Evolutionary conservation across 2,329 filamentous ascomycete genomes (phyloP), one percentile per base, ranked within the genome.

Genomic region (Apiospora sp.): DNA sequence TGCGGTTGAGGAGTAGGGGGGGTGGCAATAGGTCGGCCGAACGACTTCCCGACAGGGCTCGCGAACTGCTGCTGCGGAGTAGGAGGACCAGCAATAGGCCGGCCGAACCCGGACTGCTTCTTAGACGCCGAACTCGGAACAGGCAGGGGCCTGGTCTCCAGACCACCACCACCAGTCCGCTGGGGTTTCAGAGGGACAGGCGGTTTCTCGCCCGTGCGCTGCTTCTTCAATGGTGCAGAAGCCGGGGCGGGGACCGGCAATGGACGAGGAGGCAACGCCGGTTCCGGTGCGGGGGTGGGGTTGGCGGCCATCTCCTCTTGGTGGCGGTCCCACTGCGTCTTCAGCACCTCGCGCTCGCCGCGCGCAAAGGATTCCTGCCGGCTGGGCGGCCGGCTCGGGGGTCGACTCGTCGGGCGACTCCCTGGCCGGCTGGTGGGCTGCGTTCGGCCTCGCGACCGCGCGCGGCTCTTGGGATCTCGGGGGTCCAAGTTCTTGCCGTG

Each of bases 301-400:
- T 41, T 41, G 19, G 19, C 34, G 77, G 71, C 46, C 43, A 76
- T 75, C 64, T 82, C 79, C 54, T 82, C 81, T 72, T 84, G 84
- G 43, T 86, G 82, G 49, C 84, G 81, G 37, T 82, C 82, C 84
- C 84, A 84, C 61, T 90, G 86, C 67, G 89, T 88, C 37, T 88
- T 87, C 22, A 93, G 83, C 64, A 90, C 88, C 67, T 93, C 91
- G 64, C 89, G 88, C 80, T 94, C 92, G 75, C 92, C 89, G 71
- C 83, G 83, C 74, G 89, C 82, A 90, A 90, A 93, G 74, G 93
- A 87, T 80, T 93, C 83, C 80, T 92, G 84, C 78, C 91, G 82
- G 82, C 89, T 82, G 79, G 89, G 85, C 6, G 85, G 84, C 78
- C 91, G 82, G 82, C 89, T 82, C 79, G 88, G 84, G 7, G 85